Base-by-base conservation (phyloP, 306 rosid genomes). In the Hippophae rhamnoides region DNA sequence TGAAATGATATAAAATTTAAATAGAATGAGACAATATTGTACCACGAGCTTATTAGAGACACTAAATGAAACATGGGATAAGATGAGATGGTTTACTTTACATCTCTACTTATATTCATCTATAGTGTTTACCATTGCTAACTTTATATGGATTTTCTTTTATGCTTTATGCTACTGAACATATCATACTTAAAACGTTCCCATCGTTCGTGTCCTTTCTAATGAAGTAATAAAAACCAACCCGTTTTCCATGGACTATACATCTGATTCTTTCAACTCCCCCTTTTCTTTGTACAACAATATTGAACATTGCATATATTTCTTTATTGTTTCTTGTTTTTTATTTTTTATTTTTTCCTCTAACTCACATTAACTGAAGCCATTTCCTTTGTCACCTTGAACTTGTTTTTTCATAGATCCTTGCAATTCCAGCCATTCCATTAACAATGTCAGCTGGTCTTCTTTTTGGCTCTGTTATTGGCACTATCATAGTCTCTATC, bases 401-500 rank as follows among this genome's bases (percentile, higher is more conserved):
- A 38, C 62, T 58, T 66, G 41, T 74, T 10, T 72, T 71, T 41
- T 69, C 25, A 13, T 82, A 90, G 98, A 68, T 92, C 66, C 93
- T 88, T 76, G 96, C 99, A 7, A 88, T 92, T 78, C 99, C 96
- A 54, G 99, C 95, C 62, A 70, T 88, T 78, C 96, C 96, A 44
- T 68, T 92, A 69, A 92, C 99, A 69, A 73, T 92, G 95, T 85
- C 99, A 65, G 96, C 96, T 50, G 99, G 99, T 57, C 96, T 92
- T 65, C 88, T 92, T 65, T 92, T 92, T 72, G 99, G 99, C 52
- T 68, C 99, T 27, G 40, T 92, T 63, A 57, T 66, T 27, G 96
- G 99, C 68, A 82, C 95, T 45, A 65, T 88, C 80, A 79, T 88
- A 54, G 99, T 92, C 82, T 92, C 99, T 9, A 77, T 88, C 63